phyloP scores from a whole-genome alignment of 768 basidiomycete species.

The Cystofilobasidium capitatum region DNA sequence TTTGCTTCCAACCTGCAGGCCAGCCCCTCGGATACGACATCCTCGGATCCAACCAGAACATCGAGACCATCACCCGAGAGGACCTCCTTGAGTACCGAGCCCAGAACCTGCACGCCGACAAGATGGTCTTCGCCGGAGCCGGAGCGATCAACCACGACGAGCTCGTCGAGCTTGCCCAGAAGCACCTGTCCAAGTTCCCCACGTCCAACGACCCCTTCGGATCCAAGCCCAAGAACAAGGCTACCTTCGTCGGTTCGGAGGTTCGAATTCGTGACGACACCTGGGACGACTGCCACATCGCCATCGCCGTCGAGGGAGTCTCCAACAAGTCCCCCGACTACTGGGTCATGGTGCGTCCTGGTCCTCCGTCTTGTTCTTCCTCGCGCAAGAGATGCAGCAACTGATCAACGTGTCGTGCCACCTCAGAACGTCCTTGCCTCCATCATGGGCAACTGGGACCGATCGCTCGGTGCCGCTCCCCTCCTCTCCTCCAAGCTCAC shows the following conservation, averaged over 20 bases:
- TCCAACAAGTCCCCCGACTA: slow-evolving; percentile 97
- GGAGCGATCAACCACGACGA: slow-evolving; percentile 87
- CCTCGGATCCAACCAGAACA: slow-evolving; percentile 91
- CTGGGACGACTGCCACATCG: slow-evolving; percentile 77
- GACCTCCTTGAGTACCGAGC: slow-evolving; percentile 86
- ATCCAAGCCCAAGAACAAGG: slow-evolving; percentile 56
- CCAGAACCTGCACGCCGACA: slow-evolving; percentile 96
- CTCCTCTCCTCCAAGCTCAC: slow-evolving; percentile 84
- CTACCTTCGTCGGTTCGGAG: slow-evolving; percentile 83
- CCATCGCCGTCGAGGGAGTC: slow-evolving; percentile 94
- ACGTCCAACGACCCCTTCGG: slow-evolving; percentile 81
- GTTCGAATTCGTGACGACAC: slow-evolving; percentile 92
- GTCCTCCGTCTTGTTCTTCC: background rate
- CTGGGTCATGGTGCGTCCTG: slow-evolving; percentile 76
- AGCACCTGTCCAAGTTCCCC: slow-evolving; percentile 82
- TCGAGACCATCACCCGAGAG: slow-evolving; percentile 83
- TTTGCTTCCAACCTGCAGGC: slow-evolving; percentile 45
- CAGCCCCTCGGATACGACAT: slow-evolving; percentile 95
- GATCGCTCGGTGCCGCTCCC: slow-evolving; percentile 80
- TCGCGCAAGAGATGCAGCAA: background rate
- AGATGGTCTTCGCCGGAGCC: slow-evolving; percentile 96
- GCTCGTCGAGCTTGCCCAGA: slow-evolving; percentile 88
- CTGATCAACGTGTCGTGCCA: background rate
- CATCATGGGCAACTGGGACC: slow-evolving; percentile 99
- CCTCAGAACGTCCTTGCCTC: slow-evolving; percentile 63